A percentile compares a stretch with the other conserved stretches of the same genome.
Evolutionary conservation across 805 yeast species (phyloP).

Genomic region (Hemisphaericaspora nanyangensis): DNA sequence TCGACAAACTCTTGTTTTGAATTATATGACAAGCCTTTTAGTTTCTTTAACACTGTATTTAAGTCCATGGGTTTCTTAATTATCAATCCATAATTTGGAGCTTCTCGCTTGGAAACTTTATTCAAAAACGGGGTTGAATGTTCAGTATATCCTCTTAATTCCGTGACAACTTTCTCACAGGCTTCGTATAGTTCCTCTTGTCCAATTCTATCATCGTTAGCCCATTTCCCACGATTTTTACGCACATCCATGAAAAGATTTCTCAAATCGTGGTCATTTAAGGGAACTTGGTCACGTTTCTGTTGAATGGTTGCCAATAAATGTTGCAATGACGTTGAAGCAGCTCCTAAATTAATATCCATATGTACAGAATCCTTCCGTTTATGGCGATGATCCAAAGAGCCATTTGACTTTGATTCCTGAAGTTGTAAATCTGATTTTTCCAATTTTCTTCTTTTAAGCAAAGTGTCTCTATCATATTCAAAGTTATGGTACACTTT

Average conservation of each 20-base stretch:
- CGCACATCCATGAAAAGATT: conserved; percentile 87
- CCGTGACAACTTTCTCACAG: conserved; percentile 90
- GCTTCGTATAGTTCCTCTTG: conserved; percentile 98
- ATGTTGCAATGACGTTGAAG: conserved; percentile 58
- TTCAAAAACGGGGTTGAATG: conserved; percentile 95
- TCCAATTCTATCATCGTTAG: conserved; percentile 90
- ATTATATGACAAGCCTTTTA: conserved; percentile 75
- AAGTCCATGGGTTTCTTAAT: conserved; percentile 96
- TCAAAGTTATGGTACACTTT: conserved; percentile 75
- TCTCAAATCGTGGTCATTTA: conserved; percentile 80
- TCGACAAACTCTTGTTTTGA: conserved; percentile 91
- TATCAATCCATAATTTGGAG: conserved; percentile 90
- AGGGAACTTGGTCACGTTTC: conserved; percentile 66
- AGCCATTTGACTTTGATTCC: conserved; percentile 15
- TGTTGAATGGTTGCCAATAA: conserved; percentile 73
- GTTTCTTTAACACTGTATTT: conserved; percentile 87
- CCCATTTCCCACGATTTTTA: conserved; percentile 96
- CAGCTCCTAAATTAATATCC: conserved; percentile 36
- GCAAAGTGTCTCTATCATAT: conserved; percentile 68
- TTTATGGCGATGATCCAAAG: conserved; percentile 13
- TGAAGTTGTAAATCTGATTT: conserved; percentile 72
- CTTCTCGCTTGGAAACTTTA: conserved; percentile 95
- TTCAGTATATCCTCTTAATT: conserved; percentile 86
- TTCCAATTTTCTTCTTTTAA: conserved; percentile 72
- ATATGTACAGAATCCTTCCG: conserved; percentile 12